phyloP scores from a whole-genome alignment of 2,329 filamentous ascomycete genomes.

The Aspergillus sp. region DNA sequence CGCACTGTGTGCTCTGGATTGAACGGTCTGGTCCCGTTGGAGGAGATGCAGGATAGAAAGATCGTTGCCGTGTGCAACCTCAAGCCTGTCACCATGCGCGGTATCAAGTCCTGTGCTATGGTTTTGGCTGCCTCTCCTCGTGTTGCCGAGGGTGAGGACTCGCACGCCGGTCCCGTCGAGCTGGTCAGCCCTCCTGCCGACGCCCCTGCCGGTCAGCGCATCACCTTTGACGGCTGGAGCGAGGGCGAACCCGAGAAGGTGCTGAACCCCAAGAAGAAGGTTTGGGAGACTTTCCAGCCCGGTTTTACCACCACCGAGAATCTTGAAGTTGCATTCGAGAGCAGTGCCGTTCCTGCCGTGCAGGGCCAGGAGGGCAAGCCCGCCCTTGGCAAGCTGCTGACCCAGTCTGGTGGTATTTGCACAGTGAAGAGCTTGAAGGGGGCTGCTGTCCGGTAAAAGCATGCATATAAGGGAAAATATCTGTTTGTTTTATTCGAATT shows the following conservation, averaged over 20 bases:
- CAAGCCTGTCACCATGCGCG: conserved; percentile 98
- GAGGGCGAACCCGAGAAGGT: conserved; percentile 86
- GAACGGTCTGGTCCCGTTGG: conserved; percentile 85
- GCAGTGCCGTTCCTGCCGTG: conserved; percentile 68
- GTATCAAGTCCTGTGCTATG: conserved; percentile 78
- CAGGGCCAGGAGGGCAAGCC: conserved; percentile 59
- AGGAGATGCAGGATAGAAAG: conserved; percentile 95
- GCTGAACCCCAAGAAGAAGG: conserved; percentile 98
- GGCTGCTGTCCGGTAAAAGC: conserved; percentile 70
- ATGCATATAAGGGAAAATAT: conserved; percentile 2
- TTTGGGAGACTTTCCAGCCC: conserved; percentile 95
- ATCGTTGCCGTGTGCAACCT: conserved; percentile 95
- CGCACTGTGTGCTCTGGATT: conserved; percentile 96
- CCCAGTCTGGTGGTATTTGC: conserved; percentile 73
- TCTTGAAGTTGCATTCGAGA: conserved; percentile 83
- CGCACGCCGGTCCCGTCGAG: conserved; percentile 88
- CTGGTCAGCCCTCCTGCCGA: conserved; percentile 78
- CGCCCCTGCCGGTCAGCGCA: conserved; percentile 75
- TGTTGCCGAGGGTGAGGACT: conserved; percentile 72
- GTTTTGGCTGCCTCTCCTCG: conserved; percentile 90
- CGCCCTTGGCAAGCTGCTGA: conserved; percentile 61
- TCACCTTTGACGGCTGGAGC: conserved; percentile 87
- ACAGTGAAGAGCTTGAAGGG: conserved; percentile 76
- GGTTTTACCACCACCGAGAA: conserved; percentile 85
- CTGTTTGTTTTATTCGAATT: conserved; percentile 7